These are phyloP conservation scores for Coprinopsis sp. DNA, from an alignment of 768 basidiomycete species.

Conservation along the genomic window DNA sequence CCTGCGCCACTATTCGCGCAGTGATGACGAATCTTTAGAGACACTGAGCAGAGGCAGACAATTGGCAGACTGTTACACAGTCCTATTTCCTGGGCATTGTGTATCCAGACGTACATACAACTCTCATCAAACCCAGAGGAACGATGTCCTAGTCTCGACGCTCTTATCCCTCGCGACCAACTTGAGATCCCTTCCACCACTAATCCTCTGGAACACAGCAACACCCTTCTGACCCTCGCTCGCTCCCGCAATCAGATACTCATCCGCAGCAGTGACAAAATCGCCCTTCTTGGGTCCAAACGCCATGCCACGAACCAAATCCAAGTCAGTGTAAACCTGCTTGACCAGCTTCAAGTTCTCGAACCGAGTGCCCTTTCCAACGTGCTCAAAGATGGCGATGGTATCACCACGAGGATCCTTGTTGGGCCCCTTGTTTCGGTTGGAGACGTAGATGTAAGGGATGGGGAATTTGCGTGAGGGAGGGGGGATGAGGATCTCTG, in stretches of 20 bases:
- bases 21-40: too few species aligned
- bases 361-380: constrained; percentile 20
- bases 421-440: constrained; percentile 48
- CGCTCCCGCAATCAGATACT: constrained; percentile 49
- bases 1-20: too few species aligned
- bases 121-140: constrained; percentile 43
- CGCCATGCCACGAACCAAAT: constrained; percentile 65
- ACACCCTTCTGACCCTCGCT: constrained; percentile 51
- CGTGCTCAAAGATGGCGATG: constrained; percentile 44
- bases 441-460: constrained; percentile 62
- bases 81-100: too few species aligned
- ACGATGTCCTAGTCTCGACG: constrained; percentile 46
- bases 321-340: constrained; percentile 17
- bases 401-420: constrained; percentile 46
- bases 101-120: too few species aligned
- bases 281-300: constrained; percentile 46
- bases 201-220: constrained; percentile 49
- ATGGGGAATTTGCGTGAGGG: constrained; percentile 41
- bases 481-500: constrained; percentile 58
- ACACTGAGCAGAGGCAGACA: too few species aligned
- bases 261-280: too few species aligned
- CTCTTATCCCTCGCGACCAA: constrained; percentile 51
- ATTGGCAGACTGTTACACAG: too few species aligned
- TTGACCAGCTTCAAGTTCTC: constrained; percentile 25
- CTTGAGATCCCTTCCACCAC: constrained; percentile 47